These are phyloP conservation scores for Salix brachista DNA, from an alignment of 345 rosid genomes.

Conservation along the genomic window DNA sequence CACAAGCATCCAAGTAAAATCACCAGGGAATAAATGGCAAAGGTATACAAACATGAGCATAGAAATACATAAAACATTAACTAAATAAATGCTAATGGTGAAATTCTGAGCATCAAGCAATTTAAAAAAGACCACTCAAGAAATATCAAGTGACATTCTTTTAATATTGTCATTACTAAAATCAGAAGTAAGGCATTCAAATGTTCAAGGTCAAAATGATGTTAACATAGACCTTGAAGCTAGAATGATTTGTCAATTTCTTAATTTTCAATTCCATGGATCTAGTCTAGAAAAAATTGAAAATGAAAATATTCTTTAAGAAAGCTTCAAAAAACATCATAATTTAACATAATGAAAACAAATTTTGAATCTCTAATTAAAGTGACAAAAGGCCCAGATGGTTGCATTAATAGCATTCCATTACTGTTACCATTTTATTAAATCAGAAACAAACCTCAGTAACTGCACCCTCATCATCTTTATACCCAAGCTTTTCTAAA, in stretches of 20 bases:
- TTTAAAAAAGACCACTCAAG: neutral
- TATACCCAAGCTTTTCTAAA: constrained; percentile 71
- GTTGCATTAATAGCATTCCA: neutral
- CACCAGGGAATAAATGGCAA: neutral
- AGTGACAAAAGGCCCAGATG: neutral
- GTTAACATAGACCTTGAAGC: neutral
- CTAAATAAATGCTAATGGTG: neutral
- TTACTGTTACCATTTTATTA: neutral
- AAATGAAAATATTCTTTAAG: neutral
- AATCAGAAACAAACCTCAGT: constrained; percentile 58
- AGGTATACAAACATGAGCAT: neutral
- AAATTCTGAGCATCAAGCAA: neutral
- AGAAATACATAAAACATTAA: neutral
- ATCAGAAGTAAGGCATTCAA: neutral
- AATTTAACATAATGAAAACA: neutral
- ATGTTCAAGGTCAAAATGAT: neutral
- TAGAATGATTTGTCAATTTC: neutral
- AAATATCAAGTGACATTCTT: neutral
- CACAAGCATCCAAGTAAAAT: neutral
- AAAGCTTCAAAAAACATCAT: neutral
- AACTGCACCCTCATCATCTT: constrained; percentile 76
- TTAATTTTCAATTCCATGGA: neutral
- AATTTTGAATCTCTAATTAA: neutral
- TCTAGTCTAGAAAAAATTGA: neutral
- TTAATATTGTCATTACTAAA: neutral